A percentile compares a stretch with the other conserved stretches of the same genome.
phyloP scores from a whole-genome alignment of 2,329 filamentous ascomycete genomes.

The Claviceps purpurea region DNA sequence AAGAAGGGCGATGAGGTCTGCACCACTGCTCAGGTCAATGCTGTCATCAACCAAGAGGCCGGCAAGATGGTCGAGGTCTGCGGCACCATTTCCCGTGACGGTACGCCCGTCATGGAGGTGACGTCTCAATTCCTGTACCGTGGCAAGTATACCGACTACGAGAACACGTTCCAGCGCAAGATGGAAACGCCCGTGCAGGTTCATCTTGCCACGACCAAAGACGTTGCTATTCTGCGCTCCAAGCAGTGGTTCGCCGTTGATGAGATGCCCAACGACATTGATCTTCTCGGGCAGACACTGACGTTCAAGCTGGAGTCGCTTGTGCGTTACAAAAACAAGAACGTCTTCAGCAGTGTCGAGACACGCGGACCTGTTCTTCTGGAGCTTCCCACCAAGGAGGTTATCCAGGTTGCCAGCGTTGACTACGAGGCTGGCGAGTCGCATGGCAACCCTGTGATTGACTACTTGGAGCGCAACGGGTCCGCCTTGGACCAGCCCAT shows the following conservation, averaged over 20 bases:
- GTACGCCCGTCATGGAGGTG: slow-evolving; percentile 87
- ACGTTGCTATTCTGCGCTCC: slow-evolving; percentile 83
- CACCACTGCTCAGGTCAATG: slow-evolving; percentile 91
- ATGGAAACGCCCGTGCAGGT: slow-evolving; percentile 90
- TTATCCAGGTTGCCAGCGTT: slow-evolving; percentile 93
- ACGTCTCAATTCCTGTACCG: slow-evolving; percentile 97
- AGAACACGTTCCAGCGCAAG: slow-evolving; percentile 99
- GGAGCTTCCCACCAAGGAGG: slow-evolving; percentile 90
- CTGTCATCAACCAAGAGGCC: slow-evolving; percentile 93
- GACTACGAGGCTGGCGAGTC: slow-evolving; percentile 87
- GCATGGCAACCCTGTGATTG: slow-evolving; percentile 90
- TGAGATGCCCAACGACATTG: slow-evolving; percentile 52
- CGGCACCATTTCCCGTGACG: slow-evolving; percentile 79
- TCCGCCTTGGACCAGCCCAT: slow-evolving; percentile 90
- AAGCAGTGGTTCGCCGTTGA: slow-evolving; percentile 97
- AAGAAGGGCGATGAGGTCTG: slow-evolving; percentile 91
- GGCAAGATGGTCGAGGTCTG: slow-evolving; percentile 99
- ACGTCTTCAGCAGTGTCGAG: slow-evolving; percentile 79
- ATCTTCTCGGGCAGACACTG: slow-evolving; percentile 83
- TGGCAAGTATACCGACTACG: slow-evolving; percentile 79
- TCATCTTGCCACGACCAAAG: slow-evolving; percentile 73
- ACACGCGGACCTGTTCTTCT: slow-evolving; percentile 86
- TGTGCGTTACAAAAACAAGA: slow-evolving; percentile 88
- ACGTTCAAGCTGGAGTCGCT: slow-evolving; percentile 92
- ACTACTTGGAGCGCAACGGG: slow-evolving; percentile 87